phyloP scores from a whole-genome alignment of 2,329 filamentous ascomycete genomes.

The Rosellinia necatrix region DNA sequence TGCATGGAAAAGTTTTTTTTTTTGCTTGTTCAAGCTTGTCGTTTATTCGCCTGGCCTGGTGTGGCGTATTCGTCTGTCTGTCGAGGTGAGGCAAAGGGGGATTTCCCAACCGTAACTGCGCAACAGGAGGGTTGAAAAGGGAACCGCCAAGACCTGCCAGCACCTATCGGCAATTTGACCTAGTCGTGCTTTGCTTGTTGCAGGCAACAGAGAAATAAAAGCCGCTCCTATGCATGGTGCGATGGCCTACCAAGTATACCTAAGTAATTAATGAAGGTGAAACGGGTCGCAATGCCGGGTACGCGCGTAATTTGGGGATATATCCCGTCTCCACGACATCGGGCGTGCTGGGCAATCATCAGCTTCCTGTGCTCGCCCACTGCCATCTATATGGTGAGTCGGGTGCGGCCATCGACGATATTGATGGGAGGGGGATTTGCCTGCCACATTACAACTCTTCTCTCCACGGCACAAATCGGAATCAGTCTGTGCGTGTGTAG shows the following conservation, averaged over 20 bases:
- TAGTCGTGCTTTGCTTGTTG: no score
- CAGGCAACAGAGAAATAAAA: constrained; percentile 1
- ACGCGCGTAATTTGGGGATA: constrained; percentile 1
- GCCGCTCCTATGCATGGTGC: not conserved
- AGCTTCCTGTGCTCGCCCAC: not conserved
- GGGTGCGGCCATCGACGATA: no score
- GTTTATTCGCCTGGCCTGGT: not conserved
- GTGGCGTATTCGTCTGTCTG: not conserved
- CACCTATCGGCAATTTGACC: constrained; percentile 2
- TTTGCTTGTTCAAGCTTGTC: no score
- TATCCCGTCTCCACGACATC: not conserved
- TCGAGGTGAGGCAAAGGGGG: not conserved
- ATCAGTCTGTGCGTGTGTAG: no score
- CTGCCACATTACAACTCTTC: no score
- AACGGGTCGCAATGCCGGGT: constrained; percentile 2
- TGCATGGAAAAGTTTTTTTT: no score
- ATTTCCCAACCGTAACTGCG: not conserved
- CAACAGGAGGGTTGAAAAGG: constrained; percentile 3
- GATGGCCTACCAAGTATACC: not conserved
- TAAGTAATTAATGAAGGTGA: constrained; percentile 16
- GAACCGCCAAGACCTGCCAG: constrained; percentile 14
- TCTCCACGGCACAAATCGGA: no score
- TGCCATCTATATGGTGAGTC: no score
- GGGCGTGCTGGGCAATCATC: not conserved
- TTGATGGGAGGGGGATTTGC: no score